Percentiles rank a stretch among this genome's conserved stretches.
Conservation (phyloP, 1,284 basidiomycete species). For the Tylopilus sp. region DNA sequence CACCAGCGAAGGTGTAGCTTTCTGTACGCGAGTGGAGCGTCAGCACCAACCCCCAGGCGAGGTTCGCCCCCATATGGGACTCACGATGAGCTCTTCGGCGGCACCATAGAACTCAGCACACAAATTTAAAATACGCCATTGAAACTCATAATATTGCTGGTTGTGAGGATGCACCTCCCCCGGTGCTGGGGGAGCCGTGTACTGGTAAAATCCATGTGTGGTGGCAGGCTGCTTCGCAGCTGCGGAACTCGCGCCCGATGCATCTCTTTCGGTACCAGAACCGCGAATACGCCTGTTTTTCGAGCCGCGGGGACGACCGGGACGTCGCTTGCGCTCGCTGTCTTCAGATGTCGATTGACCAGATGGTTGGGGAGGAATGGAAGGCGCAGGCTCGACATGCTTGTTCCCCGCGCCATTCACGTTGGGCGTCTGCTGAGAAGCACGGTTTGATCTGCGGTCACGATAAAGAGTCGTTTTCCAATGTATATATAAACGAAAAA, state of each 20-base stretch:
- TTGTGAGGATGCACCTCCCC: constrained; percentile 59
- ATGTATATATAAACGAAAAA: constrained; percentile 6
- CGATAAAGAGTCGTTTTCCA: constrained; percentile 2
- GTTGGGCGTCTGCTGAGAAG: constrained; percentile 17
- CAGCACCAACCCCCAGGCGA: constrained; percentile 8
- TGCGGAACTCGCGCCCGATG: constrained; percentile 14
- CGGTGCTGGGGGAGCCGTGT: constrained; percentile 28
- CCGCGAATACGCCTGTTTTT: constrained; percentile 58
- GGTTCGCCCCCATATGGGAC: constrained; percentile 33
- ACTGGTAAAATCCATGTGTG: constrained; percentile 30
- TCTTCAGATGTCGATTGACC: constrained; percentile 25
- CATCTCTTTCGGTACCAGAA: constrained; percentile 32
- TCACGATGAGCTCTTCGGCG: constrained; percentile 75
- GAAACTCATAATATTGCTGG: constrained; percentile 78
- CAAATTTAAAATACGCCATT: constrained; percentile 75
- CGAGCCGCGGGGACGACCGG: constrained; percentile 71
- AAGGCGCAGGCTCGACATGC: constrained; percentile 13
- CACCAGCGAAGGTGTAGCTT: constrained; percentile 67
- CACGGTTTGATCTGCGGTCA: constrained; percentile 24
- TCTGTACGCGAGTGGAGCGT: constrained; percentile 39
- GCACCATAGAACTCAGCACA: constrained; percentile 81
- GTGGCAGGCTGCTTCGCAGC: constrained; percentile 19
- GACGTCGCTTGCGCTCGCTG: constrained; percentile 53
- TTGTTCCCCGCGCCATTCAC: constrained; percentile 19
- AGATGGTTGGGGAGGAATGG: constrained; percentile 20